Percentiles rank a stretch among this genome's conserved stretches.
Conservation (phyloP, 139 green algal species). For the Volvox africanus region DNA sequence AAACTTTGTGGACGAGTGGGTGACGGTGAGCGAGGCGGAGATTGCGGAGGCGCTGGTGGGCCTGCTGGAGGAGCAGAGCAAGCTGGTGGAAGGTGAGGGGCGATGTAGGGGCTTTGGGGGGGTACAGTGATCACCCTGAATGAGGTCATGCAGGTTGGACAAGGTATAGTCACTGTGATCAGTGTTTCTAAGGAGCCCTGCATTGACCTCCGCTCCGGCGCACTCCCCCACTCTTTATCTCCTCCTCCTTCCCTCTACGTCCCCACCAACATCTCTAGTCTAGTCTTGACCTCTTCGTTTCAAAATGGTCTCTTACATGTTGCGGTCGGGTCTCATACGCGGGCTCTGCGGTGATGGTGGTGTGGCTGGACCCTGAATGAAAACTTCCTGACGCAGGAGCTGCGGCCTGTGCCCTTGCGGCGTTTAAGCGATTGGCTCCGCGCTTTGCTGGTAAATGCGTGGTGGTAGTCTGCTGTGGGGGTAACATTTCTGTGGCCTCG, state of each 20-base stretch:
- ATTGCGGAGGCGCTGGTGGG: slow-evolving; percentile 72
- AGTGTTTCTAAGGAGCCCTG: neutral
- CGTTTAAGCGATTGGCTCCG: slow-evolving; percentile 50
- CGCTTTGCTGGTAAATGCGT: slow-evolving; percentile 47
- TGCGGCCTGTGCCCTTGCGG: slow-evolving; percentile 70
- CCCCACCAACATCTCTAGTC: neutral
- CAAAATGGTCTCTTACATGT: neutral
- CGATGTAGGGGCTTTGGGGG: neutral
- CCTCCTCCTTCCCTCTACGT: neutral
- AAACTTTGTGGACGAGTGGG: slow-evolving; percentile 72
- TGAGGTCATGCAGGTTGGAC: neutral
- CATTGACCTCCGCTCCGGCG: neutral
- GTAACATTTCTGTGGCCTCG: slow-evolving; percentile 62
- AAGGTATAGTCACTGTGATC: neutral
- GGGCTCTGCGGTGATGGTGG: no score
- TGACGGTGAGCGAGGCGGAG: slow-evolving; percentile 65
- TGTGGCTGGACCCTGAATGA: neutral
- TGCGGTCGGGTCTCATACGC: neutral
- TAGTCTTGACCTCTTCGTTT: neutral
- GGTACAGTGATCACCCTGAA: neutral
- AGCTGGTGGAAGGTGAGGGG: slow-evolving; percentile 67
- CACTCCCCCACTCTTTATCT: neutral
- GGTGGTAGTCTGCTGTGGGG: slow-evolving; percentile 72
- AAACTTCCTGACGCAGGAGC: slow-evolving; percentile 40
- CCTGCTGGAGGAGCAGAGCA: slow-evolving; percentile 56